A percentile compares a stretch with the other conserved stretches of the same genome.
phyloP scores from a whole-genome alignment of 73 alveolate genomes.

The Paramecium sexaurelia region DNA sequence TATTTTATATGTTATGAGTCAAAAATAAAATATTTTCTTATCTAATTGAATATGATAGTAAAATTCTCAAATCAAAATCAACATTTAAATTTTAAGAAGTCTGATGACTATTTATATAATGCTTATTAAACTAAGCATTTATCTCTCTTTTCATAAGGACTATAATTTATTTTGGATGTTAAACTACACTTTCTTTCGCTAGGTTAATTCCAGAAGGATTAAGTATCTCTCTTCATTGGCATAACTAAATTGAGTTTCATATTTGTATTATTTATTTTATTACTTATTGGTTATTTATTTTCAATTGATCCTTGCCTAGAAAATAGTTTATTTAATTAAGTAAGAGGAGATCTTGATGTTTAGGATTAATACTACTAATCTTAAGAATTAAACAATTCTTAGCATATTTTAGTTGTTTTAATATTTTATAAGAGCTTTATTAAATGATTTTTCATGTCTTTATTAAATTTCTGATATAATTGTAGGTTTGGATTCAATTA shows the following conservation, averaged over 20 bases:
- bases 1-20: neutral
- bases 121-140: neutral
- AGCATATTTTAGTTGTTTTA: neutral
- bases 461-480: neutral
- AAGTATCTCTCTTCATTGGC: neutral
- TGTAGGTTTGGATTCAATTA: neutral
- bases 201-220: constrained; percentile 7
- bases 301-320: neutral
- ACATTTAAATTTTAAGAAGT: neutral
- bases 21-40: neutral
- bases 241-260: neutral
- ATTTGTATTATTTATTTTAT: neutral
- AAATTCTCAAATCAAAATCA: neutral
- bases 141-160: constrained; percentile 15
- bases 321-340: neutral
- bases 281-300: neutral
- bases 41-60: neutral
- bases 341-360: constrained; percentile 19
- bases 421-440: neutral
- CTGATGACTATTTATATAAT: neutral
- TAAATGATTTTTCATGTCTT: neutral
- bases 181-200: constrained; percentile 24
- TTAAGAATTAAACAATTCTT: neutral
- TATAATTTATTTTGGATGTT: neutral
- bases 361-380: neutral